These are phyloP conservation scores for Thermoascus crustaceus DNA, from an alignment of 2,329 filamentous ascomycete genomes.

Conservation along the genomic window DNA sequence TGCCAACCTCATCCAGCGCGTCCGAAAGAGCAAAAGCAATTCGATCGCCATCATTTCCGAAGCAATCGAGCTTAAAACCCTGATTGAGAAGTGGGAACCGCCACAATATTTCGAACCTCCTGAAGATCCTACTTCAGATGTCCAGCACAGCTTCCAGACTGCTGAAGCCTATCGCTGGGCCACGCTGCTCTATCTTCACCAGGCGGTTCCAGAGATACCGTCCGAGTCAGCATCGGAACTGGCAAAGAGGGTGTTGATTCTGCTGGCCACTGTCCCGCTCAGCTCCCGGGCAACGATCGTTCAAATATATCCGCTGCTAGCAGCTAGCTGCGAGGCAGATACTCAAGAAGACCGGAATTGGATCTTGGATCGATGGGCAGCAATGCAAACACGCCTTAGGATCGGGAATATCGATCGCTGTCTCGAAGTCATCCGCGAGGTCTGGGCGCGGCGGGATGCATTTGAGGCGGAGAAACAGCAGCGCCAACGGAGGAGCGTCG, in stretches of 20 bases:
- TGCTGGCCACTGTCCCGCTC: slow-evolving; percentile 56
- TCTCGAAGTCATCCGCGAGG: slow-evolving; percentile 56
- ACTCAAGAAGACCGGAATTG: slow-evolving; percentile 54
- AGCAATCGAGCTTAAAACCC: slow-evolving; percentile 53
- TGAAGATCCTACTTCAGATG: slow-evolving; percentile 55
- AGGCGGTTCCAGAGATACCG: slow-evolving; percentile 60
- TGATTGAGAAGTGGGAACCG: slow-evolving; percentile 54
- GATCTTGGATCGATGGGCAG: slow-evolving; percentile 55
- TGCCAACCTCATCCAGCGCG: slow-evolving; percentile 57
- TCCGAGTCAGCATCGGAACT: slow-evolving; percentile 50
- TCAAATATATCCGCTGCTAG: slow-evolving; percentile 62
- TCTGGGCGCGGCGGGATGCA: slow-evolving; percentile 56
- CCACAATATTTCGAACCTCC: slow-evolving; percentile 52
- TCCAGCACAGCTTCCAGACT: slow-evolving; percentile 58
- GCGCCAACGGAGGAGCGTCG: slow-evolving; percentile 21
- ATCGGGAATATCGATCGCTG: slow-evolving; percentile 61
- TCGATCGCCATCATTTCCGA: slow-evolving; percentile 54
- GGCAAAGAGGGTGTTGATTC: slow-evolving; percentile 53
- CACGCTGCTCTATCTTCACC: slow-evolving; percentile 58
- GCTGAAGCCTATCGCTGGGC: slow-evolving; percentile 61
- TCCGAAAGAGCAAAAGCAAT: slow-evolving; percentile 48
- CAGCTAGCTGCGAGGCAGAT: slow-evolving; percentile 57
- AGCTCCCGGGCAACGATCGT: slow-evolving; percentile 57
- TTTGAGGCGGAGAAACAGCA: slow-evolving; percentile 36
- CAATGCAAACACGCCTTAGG: slow-evolving; percentile 54